A percentile compares a stretch with the other conserved stretches of the same genome.
Evolutionary conservation across 129 eudicot genomes (phyloP).

Genomic region (Solidago caesia): DNA sequence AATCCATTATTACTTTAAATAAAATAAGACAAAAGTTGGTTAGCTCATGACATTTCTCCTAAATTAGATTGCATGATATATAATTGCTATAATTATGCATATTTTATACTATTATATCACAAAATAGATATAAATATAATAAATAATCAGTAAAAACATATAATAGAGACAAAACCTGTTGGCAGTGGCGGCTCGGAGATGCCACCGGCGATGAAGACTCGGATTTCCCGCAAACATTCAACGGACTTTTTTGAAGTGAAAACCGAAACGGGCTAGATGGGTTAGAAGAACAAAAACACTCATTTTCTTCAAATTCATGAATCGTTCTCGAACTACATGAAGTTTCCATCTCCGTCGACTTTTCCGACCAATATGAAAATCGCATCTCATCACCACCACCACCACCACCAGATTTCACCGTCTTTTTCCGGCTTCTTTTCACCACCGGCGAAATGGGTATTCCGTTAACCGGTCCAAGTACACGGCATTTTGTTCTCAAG

Average conservation of each 20-base stretch:
- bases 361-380: conserved; percentile 50
- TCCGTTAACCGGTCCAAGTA: conserved; percentile 30
- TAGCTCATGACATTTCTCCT: neutral
- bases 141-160: neutral
- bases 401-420: neutral
- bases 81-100: neutral
- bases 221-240: conserved; percentile 41
- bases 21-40: neutral
- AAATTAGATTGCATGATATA: too few relatives aligned
- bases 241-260: conserved; percentile 51
- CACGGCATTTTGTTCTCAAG: conserved; percentile 36
- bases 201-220: conserved; percentile 51
- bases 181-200: conserved; percentile 52
- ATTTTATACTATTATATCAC: neutral
- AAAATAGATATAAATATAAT: neutral
- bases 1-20: neutral
- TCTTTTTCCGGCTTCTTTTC: conserved; percentile 27
- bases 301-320: conserved; percentile 33
- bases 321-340: conserved; percentile 60
- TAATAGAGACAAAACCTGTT: conserved; percentile 46
- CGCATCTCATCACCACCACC: conserved; percentile 24
- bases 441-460: conserved; percentile 11
- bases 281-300: conserved; percentile 44
- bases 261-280: conserved; percentile 78
- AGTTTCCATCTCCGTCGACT: conserved; percentile 59